phyloP scores from a whole-genome alignment of 805 yeast species.

The Lachancea meyersii region DNA sequence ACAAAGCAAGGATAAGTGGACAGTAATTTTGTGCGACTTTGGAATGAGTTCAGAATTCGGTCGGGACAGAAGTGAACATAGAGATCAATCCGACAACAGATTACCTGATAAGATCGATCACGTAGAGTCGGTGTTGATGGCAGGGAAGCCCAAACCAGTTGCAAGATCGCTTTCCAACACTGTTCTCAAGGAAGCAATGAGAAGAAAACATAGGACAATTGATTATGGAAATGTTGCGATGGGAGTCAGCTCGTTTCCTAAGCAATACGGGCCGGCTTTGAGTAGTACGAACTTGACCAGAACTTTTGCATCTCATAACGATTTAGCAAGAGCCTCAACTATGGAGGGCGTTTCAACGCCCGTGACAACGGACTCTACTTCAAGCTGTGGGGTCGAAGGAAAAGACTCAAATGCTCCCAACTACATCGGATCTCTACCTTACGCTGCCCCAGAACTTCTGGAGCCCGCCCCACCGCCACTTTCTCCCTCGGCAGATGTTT shows the following conservation, averaged over 20 bases:
- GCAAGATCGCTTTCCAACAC: conserved; percentile 31
- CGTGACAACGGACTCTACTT: neutral
- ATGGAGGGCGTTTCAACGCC: neutral
- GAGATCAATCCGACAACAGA: too few species aligned
- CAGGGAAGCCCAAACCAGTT: conserved; percentile 27
- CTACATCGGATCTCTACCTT: conserved; percentile 85
- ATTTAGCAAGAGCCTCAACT: neutral
- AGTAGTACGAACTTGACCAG: conserved; percentile 12
- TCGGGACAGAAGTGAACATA: neutral
- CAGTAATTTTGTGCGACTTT: conserved; percentile 71
- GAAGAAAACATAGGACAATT: conserved; percentile 16
- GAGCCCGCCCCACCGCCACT: conserved; percentile 52
- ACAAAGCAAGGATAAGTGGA: conserved; percentile 19
- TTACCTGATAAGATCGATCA: too few species aligned
- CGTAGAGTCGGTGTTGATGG: too few species aligned
- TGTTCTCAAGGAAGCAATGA: conserved; percentile 3
- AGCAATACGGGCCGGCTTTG: conserved; percentile 29
- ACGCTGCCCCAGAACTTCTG: conserved; percentile 79
- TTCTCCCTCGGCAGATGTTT: conserved; percentile 71
- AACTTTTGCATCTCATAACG: neutral
- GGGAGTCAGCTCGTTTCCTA: conserved; percentile 26
- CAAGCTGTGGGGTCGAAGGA: neutral
- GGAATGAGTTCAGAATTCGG: conserved; percentile 57
- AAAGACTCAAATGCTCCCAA: conserved; percentile 42
- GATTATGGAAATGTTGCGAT: conserved; percentile 33